Base-by-base conservation (phyloP, 495 filamentous ascomycete species). In the Neurospora cerealis region DNA sequence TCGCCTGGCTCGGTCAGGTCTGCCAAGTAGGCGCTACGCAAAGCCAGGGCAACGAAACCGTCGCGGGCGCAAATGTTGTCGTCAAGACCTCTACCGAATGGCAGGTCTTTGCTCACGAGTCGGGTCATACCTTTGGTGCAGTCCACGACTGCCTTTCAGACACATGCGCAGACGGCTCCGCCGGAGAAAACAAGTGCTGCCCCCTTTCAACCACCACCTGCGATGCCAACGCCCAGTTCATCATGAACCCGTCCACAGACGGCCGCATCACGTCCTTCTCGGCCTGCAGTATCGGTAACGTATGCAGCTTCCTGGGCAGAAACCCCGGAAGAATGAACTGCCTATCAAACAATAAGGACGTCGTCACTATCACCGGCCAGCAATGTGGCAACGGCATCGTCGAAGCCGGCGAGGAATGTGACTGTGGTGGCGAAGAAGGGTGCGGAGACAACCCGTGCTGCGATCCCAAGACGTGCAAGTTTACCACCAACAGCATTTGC, bases 311-410 rank as follows among this genome's bases (percentile, higher is more conserved):
- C 48, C 86, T 99, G 71, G 89, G 88, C 69, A 89, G 92, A 70
- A 93, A 92, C 77, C 91, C 90, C 74, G 91, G 96, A 80, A 92
- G 91, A 48, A 90, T 88, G 7, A 81, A 75, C 37, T 98, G 96
- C 83, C 85, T 99, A 24, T 89, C 88, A 17, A 89, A 92, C 78
- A 99, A 99, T 82, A 88, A 88, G 75, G 91, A 91, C 73, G 90
- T 99, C 21, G 85, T 86, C n/a, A 95, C 92, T n/a, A 93, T 96
- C 79, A 92, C 90, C 1, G 92, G 92, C 76, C 91, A 91, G 73
- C 90, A 93, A 78, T 99, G 96, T 80, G 96, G 96, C 70, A 99
- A 99, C 81, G 96, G 96, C 66, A 98, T 99, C 74, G 96, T 99
- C 48, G 96, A 99, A 81, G 81, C 86, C 11, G 96, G 93, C 75